Evolutionary conservation across 805 yeast genomes (phyloP).

Genomic region (Kuraishia borneana): DNA sequence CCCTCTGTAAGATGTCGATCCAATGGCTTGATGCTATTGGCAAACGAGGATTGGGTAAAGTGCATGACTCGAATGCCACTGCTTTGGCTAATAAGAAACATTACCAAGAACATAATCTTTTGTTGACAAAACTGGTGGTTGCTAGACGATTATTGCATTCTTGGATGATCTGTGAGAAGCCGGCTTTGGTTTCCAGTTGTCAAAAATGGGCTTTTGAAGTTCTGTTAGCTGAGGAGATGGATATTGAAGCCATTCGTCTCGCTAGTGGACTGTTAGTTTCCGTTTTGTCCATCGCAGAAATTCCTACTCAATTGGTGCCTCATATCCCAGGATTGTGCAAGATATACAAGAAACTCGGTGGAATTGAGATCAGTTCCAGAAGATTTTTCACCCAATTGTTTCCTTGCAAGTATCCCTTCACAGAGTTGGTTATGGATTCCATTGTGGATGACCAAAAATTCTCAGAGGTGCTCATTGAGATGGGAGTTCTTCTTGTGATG

Average conservation of each 20-base stretch:
- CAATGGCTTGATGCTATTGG: slow-evolving; percentile 44
- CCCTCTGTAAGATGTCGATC: slow-evolving; percentile 28
- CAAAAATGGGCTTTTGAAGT: slow-evolving; percentile 51
- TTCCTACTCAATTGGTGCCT: slow-evolving; percentile 36
- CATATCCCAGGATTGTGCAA: slow-evolving; percentile 42
- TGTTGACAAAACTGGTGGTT: slow-evolving; percentile 48
- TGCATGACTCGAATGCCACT: slow-evolving; percentile 7
- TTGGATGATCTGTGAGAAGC: slow-evolving; percentile 20
- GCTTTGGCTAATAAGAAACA: slow-evolving; percentile 20
- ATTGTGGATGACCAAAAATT: slow-evolving; percentile 56
- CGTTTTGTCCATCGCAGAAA: slow-evolving; percentile 23
- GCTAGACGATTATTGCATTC: slow-evolving; percentile 42
- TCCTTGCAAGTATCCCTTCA: slow-evolving; percentile 58
- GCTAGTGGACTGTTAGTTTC: slow-evolving; percentile 50
- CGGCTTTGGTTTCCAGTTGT: slow-evolving; percentile 30
- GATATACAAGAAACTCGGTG: slow-evolving; percentile 35
- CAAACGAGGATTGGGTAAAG: slow-evolving; percentile 40
- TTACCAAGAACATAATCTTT: slow-evolving; percentile 41
- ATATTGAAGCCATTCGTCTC: slow-evolving; percentile 50
- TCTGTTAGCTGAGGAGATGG: slow-evolving; percentile 33
- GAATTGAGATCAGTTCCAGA: slow-evolving; percentile 47
- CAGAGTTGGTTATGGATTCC: slow-evolving; percentile 59
- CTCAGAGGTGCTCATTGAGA: slow-evolving; percentile 64
- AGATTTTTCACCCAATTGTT: slow-evolving; percentile 60
- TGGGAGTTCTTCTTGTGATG: slow-evolving; percentile 48